Conservation (phyloP, 1,139 yeast genomes). For the Scheffersomyces illinoinensis region DNA sequence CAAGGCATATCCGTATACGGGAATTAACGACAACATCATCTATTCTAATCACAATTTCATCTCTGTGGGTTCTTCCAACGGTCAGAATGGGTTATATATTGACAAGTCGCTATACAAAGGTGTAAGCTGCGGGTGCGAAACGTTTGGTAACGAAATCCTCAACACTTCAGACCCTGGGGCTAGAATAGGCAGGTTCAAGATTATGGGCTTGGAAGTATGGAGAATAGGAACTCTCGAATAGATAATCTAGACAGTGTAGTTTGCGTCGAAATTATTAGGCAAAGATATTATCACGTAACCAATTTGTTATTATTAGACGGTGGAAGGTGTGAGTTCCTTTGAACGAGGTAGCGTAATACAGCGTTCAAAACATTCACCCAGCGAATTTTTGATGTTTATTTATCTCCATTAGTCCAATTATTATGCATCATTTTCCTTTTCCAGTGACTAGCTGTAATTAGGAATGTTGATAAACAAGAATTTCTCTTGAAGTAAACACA, state of each 20-base stretch:
- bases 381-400: not conserved
- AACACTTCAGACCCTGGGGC: slow-evolving; percentile 42
- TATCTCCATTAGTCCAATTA: not conserved
- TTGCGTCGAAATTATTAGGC: not conserved
- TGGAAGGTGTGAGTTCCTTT: not conserved
- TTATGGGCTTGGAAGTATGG: slow-evolving; percentile 87
- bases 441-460: not conserved
- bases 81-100: slow-evolving; percentile 90
- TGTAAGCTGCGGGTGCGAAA: slow-evolving; percentile 73
- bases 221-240: slow-evolving; percentile 50
- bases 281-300: not conserved
- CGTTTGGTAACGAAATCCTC: slow-evolving; percentile 88
- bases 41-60: slow-evolving; percentile 78
- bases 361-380: not conserved
- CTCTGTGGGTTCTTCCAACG: slow-evolving; percentile 87
- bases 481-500: too few species aligned
- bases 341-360: not conserved
- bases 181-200: slow-evolving; percentile 57
- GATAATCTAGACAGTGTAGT: slow-evolving; percentile 4
- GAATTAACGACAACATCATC: slow-evolving; percentile 80
- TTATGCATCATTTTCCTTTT: too few species aligned
- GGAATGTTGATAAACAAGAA: not conserved
- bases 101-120: slow-evolving; percentile 76
- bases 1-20: slow-evolving; percentile 87
- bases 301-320: not conserved